Evolutionary conservation across 2,329 filamentous ascomycete genomes (phyloP).

Genomic region (Neonectria neomacrospora): DNA sequence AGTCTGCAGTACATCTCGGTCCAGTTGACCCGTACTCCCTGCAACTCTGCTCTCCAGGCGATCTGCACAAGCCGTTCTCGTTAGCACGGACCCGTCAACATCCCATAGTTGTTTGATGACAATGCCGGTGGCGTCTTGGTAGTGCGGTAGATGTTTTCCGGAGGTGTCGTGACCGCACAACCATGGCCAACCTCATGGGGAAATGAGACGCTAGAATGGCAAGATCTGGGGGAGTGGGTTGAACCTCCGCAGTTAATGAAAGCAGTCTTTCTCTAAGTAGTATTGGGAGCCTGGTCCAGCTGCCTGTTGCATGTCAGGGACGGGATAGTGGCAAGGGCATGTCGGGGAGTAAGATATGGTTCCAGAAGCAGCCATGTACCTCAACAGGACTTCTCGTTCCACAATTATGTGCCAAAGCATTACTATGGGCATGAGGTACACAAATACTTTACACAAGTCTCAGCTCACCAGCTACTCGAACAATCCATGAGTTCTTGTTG

Average conservation of each 20-base stretch:
- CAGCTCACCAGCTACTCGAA: background rate
- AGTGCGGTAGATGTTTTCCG: conserved; percentile 27
- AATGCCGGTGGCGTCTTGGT: conserved; percentile 8
- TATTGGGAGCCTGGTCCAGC: background rate
- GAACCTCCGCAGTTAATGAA: background rate
- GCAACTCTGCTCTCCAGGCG: background rate
- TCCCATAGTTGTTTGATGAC: background rate
- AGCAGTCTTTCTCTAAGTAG: background rate
- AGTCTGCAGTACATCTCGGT: background rate
- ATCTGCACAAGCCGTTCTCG: background rate
- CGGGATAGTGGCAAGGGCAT: background rate
- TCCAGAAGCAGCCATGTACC: background rate
- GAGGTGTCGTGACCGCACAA: background rate
- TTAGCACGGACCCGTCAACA: background rate
- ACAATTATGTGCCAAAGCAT: no score
- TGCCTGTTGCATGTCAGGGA: conserved; percentile 1
- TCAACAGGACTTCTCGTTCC: background rate
- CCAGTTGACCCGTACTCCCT: conserved; percentile 22
- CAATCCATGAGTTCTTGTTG: background rate
- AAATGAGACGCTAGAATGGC: conserved; percentile 13
- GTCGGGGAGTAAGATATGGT: background rate
- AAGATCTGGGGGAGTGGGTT: conserved; percentile 12
- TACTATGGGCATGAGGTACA: no score
- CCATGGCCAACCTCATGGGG: conserved; percentile 17
- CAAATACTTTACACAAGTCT: no score